phyloP scores from a whole-genome alignment of 306 rosid genomes.

The Citrullus mucosospermus region DNA sequence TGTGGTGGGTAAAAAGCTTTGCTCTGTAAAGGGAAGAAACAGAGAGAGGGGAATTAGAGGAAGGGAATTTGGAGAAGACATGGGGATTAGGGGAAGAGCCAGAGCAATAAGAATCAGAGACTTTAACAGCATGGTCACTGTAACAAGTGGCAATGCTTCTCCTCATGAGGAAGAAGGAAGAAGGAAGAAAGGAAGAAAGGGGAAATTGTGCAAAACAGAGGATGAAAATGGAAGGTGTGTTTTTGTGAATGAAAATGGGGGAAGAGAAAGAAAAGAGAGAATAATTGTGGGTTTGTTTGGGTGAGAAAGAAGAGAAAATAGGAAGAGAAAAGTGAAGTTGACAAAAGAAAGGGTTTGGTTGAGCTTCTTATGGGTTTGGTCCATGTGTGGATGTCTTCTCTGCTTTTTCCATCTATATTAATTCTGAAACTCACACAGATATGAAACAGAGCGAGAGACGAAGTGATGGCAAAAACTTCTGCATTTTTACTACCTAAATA shows the following conservation, averaged over 20 bases:
- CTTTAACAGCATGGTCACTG: slow-evolving; percentile 66
- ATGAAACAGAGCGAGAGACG: background rate
- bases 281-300: slow-evolving; percentile 6
- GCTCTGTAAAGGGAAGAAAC: slow-evolving; percentile 43
- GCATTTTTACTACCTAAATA: no score
- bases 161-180: slow-evolving; percentile 16
- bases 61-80: slow-evolving; percentile 31
- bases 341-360: slow-evolving; percentile 15
- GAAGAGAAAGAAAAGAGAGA: background rate
- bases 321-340: slow-evolving; percentile 18
- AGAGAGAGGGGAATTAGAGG: slow-evolving; percentile 30
- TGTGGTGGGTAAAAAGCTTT: slow-evolving; percentile 21
- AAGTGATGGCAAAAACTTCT: no score
- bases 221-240: background rate
- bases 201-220: background rate
- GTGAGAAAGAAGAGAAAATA: slow-evolving; percentile 14
- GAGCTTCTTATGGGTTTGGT: slow-evolving; percentile 11
- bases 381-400: slow-evolving; percentile 14
- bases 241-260: background rate
- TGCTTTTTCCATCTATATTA: background rate
- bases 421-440: background rate
- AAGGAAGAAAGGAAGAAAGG: slow-evolving; percentile 6
- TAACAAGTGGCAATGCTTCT: slow-evolving; percentile 80
- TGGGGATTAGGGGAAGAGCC: slow-evolving; percentile 40
- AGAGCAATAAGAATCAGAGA: slow-evolving; percentile 80